Conservation (phyloP, 2,329 filamentous ascomycete species). For the Botrytis galanthina region DNA sequence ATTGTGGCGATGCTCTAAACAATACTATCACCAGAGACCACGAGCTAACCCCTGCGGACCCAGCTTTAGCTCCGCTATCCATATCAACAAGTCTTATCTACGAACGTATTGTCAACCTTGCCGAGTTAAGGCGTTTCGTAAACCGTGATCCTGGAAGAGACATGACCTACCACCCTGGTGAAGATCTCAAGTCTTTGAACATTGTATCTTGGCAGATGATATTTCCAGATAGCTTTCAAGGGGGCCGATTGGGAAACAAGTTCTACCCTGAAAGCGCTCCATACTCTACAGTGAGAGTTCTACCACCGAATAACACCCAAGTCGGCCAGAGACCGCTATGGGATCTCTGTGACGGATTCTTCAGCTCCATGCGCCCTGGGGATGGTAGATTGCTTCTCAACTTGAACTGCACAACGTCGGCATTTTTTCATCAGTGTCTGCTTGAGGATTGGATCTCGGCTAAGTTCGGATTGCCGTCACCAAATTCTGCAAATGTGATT, state of each 20-base stretch:
- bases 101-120: neutral
- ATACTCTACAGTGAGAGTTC: too few species aligned
- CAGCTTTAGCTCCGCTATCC: too few species aligned
- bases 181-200: constrained; percentile 21
- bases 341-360: constrained; percentile 18
- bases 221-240: neutral
- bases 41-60: neutral
- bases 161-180: neutral
- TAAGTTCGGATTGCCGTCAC: neutral
- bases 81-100: neutral
- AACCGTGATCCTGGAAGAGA: too few species aligned
- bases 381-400: constrained; percentile 20
- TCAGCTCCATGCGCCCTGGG: constrained; percentile 24
- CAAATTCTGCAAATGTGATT: neutral
- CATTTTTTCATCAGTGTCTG: constrained; percentile 19
- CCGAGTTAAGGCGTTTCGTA: neutral
- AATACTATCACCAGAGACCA: neutral
- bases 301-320: too few species aligned
- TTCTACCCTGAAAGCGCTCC: constrained; percentile 9
- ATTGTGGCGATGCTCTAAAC: neutral
- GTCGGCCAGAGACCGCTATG: neutral
- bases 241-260: constrained; percentile 21
- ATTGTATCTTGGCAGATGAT: constrained; percentile 25
- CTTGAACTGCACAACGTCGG: constrained; percentile 22
- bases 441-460: neutral